Base-by-base conservation (phyloP, 1,284 basidiomycete genomes). In the Apiotrichum porosum region DNA sequence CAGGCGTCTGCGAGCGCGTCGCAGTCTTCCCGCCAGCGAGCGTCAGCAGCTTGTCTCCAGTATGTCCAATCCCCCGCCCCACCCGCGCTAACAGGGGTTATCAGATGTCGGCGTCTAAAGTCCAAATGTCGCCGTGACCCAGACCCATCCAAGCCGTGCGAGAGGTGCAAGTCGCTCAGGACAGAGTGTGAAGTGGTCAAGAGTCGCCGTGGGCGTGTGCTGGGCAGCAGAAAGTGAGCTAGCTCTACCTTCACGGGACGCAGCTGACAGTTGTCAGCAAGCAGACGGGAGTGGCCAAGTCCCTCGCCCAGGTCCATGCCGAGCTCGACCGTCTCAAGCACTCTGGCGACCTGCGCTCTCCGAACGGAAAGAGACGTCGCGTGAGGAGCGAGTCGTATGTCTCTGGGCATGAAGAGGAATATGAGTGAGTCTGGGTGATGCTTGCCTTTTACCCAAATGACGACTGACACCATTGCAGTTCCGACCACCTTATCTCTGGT, bases 111-210 rank as follows among this genome's bases (percentile, higher is more conserved):
- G 6, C 37, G 44, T 2, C 38, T 38, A 5, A 40, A 44, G 21
- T 37, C 35, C 8, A 28, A 31, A 15, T 44, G 42, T 28, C 18
- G 22, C 14, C 42, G 42, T 14, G 19, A 17, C 14, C 34, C 22
- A 1, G 37, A 40, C 18, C 37, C 37, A 22, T 26, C 37, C 15
- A 14, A 37, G 22, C 18, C 44, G 13, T 46, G 44, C 18, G 37
- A 46, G 23, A 30, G 44, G 9, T 46, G 44, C 22, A 23, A 30
- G 22, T 10, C 32, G 17, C 37, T 40, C 3, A 13, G 21, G 18
- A 46, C 37, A 9, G 37, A 46, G 37, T 46, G 44, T 14, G 44
- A 46, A 37, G 44, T 46, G 22, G 44, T 46, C n/a, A 46, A 46
- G 32, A 40, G 37, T 23, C 44, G 44, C 23, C 37, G 44, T 1